A percentile compares a stretch with the other conserved stretches of the same genome.
Conservation (phyloP, 2,329 filamentous ascomycete species). For the Ceratocystis destructans region DNA sequence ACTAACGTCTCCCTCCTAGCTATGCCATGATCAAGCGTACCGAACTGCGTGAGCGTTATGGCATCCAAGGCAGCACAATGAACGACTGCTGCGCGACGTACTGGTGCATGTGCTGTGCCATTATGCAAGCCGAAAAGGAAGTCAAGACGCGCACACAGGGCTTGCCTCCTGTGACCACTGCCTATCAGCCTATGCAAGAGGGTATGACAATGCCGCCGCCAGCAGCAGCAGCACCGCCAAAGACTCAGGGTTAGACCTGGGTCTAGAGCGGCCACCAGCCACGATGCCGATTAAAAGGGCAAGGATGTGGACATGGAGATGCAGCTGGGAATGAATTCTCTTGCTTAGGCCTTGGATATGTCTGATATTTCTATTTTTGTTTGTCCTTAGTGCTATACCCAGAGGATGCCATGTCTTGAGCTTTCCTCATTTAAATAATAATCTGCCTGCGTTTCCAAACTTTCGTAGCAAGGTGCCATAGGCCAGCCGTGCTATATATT, state of each 20-base stretch:
- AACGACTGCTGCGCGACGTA: slow-evolving; percentile 40
- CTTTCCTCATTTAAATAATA: not conserved
- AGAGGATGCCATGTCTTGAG: not conserved
- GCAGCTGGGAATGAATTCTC: not conserved
- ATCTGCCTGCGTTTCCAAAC: not conserved
- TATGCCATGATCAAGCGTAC: slow-evolving; percentile 39
- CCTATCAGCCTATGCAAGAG: slow-evolving; percentile 28
- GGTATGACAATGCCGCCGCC: slow-evolving; percentile 28
- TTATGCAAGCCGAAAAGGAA: slow-evolving; percentile 47
- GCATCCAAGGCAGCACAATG: slow-evolving; percentile 36
- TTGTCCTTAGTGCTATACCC: not conserved
- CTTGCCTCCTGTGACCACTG: slow-evolving; percentile 25
- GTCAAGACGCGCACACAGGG: slow-evolving; percentile 25
- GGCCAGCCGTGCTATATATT: not conserved
- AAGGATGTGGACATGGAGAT: not conserved
- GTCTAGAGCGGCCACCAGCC: not conserved
- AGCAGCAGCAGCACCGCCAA: not conserved
- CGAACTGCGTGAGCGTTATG: slow-evolving; percentile 40
- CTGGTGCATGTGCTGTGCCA: slow-evolving; percentile 43
- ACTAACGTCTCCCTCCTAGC: slow-evolving; percentile 22
- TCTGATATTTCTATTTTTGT: not conserved
- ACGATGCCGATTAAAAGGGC: not conserved
- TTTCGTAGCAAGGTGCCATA: not conserved
- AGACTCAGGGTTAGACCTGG: not conserved
- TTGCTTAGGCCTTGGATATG: not conserved